These are phyloP conservation scores for Pseudonitzschia delicatissima DNA, from an alignment of 108 stramenopile genomes.

Conservation along the genomic window DNA sequence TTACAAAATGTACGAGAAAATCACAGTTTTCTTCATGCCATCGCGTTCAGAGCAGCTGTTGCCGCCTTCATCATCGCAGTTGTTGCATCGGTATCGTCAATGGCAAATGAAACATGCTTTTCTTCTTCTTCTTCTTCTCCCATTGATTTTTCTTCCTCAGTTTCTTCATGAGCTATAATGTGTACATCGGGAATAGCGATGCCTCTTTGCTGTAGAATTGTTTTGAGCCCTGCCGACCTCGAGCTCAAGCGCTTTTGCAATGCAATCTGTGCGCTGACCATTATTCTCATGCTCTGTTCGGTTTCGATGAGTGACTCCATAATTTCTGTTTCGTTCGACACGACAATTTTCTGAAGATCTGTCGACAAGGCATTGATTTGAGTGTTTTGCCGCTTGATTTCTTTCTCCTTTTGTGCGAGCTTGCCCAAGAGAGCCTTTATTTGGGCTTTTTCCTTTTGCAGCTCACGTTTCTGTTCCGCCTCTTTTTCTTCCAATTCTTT, in stretches of 20 bases:
- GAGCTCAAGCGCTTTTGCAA: constrained; percentile 20
- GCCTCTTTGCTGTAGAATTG: constrained; percentile 8
- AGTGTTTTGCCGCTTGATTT: constrained; percentile 4
- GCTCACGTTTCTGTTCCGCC: constrained; percentile 25
- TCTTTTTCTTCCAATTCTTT: not conserved
- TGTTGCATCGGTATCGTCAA: constrained; percentile 19
- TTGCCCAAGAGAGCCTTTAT: constrained; percentile 4
- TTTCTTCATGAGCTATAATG: not conserved
- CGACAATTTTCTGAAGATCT: constrained; percentile 16
- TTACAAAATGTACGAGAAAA: too few relatives aligned
- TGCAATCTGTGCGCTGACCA: constrained; percentile 30
- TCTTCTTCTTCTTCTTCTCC: not conserved
- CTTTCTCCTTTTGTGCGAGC: constrained; percentile 30
- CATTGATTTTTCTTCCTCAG: not conserved
- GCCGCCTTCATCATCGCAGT: constrained; percentile 25
- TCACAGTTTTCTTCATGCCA: not conserved
- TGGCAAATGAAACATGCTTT: constrained; percentile 3
- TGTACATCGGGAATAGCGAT: not conserved
- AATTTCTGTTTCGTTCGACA: constrained; percentile 25
- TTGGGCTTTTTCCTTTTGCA: constrained; percentile 31
- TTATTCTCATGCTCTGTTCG: constrained; percentile 25
- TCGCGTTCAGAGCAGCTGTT: constrained; percentile 18
- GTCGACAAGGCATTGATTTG: constrained; percentile 20
- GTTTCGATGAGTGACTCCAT: constrained; percentile 16
- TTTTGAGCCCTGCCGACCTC: constrained; percentile 14